Conservation (phyloP, 169 alveolate species). For the Plasmodium knowlesi region DNA sequence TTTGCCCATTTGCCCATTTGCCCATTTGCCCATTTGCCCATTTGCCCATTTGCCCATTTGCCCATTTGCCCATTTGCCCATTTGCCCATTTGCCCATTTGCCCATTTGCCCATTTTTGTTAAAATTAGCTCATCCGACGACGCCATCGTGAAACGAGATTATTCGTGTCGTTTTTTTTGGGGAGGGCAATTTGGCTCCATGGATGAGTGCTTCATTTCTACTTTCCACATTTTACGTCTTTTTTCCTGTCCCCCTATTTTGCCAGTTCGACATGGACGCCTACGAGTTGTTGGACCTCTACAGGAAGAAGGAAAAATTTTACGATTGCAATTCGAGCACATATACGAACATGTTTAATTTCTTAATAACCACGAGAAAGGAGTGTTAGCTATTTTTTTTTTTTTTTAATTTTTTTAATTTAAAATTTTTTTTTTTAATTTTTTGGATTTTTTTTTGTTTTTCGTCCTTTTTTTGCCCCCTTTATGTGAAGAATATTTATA, state of each 20-base stretch:
- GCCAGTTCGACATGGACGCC: constrained; percentile 52
- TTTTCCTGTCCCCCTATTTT: neutral
- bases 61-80: neutral
- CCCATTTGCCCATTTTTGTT: neutral
- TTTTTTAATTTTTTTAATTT: neutral
- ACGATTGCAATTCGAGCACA: constrained; percentile 36
- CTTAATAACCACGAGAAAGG: constrained; percentile 11
- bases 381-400: neutral
- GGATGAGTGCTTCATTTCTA: neutral
- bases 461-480: neutral
- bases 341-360: constrained; percentile 40
- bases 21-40: neutral
- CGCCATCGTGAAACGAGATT: neutral
- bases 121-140: neutral
- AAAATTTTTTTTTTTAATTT: too few relatives aligned
- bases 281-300: constrained; percentile 50
- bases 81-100: neutral
- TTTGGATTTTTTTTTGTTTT: neutral
- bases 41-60: neutral
- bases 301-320: constrained; percentile 60
- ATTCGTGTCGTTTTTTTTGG: neutral
- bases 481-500: neutral
- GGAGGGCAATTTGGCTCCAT: neutral
- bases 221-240: neutral
- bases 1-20: neutral